Evolutionary conservation across 2,329 filamentous ascomycete species (phyloP).

Genomic region (Penicillium glabrum): DNA sequence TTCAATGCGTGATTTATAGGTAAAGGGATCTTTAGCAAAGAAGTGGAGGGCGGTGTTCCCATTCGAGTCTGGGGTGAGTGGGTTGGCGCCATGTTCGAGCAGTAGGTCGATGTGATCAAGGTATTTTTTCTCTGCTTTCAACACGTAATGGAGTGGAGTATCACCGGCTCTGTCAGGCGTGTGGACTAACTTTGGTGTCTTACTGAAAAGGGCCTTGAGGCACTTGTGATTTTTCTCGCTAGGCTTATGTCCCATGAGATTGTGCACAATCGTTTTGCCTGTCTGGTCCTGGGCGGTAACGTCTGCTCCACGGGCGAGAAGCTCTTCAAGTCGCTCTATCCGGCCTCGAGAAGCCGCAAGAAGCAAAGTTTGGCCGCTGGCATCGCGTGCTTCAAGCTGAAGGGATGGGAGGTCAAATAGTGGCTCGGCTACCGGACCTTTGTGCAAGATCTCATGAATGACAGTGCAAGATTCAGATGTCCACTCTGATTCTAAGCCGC

Average conservation of each 20-base stretch:
- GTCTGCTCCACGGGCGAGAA: conserved; percentile 14
- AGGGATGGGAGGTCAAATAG: conserved; percentile 10
- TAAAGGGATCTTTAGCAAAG: neutral
- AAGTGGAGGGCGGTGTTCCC: conserved; percentile 4
- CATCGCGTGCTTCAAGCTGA: conserved; percentile 7
- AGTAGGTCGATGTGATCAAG: neutral
- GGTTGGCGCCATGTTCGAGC: conserved; percentile 6
- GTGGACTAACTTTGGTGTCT: neutral
- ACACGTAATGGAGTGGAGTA: conserved; percentile 4
- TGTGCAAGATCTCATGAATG: conserved; percentile 5
- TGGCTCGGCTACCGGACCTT: neutral
- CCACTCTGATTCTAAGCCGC: neutral
- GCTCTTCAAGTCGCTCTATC: neutral
- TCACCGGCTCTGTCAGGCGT: neutral
- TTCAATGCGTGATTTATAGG: neutral
- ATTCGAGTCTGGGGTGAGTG: neutral
- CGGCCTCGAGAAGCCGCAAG: neutral
- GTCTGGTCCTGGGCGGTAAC: conserved; percentile 12
- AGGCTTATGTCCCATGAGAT: neutral
- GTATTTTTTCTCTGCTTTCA: neutral
- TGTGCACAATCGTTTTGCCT: conserved; percentile 13
- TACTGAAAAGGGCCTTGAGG: neutral
- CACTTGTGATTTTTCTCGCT: neutral
- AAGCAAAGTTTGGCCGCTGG: conserved; percentile 6
- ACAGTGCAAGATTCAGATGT: conserved; percentile 6